Evolutionary conservation across 2,329 filamentous ascomycete genomes (phyloP).

Genomic region (Fusarium chlamydosporum): DNA sequence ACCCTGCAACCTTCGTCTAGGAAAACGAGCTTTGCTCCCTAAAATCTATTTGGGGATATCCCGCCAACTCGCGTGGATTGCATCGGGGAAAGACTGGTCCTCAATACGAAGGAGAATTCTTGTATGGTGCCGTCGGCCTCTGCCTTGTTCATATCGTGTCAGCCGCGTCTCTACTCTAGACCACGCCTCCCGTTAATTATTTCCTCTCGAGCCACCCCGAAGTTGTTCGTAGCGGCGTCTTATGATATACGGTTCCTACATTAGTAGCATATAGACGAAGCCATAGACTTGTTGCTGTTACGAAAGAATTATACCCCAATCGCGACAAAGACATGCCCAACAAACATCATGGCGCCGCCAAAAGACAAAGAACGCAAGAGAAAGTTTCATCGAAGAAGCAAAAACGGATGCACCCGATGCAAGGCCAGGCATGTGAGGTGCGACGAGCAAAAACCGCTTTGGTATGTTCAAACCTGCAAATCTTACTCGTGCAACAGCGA

Average conservation of each 20-base stretch:
- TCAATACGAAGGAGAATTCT: slow-evolving; percentile 49
- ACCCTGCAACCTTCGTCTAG: slow-evolving; percentile 49
- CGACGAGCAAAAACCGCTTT: slow-evolving; percentile 62
- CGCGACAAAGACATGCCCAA: slow-evolving; percentile 32
- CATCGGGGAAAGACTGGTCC: slow-evolving; percentile 49
- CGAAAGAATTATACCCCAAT: slow-evolving; percentile 36
- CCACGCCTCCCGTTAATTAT: slow-evolving; percentile 46
- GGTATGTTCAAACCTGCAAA: slow-evolving; percentile 54
- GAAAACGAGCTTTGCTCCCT: slow-evolving; percentile 51
- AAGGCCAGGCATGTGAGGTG: slow-evolving; percentile 61
- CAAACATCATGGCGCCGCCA: slow-evolving; percentile 53
- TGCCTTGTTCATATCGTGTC: slow-evolving; percentile 45
- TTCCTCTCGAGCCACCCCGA: slow-evolving; percentile 47
- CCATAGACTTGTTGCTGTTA: slow-evolving; percentile 24
- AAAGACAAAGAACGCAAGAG: slow-evolving; percentile 57
- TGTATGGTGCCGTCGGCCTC: slow-evolving; percentile 44
- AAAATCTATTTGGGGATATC: slow-evolving; percentile 51
- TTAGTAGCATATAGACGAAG: slow-evolving; percentile 45
- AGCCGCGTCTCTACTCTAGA: slow-evolving; percentile 43
- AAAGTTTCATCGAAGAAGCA: slow-evolving; percentile 57
- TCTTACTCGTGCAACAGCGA: slow-evolving; percentile 30
- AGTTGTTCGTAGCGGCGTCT: slow-evolving; percentile 39
- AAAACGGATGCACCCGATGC: slow-evolving; percentile 58
- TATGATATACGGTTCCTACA: slow-evolving; percentile 45
- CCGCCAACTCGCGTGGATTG: slow-evolving; percentile 48